Evolutionary conservation across 2,329 filamentous ascomycete species (phyloP), one percentile per base, ranked within the genome.

Genomic region (Trichoderma arundinaceum): DNA sequence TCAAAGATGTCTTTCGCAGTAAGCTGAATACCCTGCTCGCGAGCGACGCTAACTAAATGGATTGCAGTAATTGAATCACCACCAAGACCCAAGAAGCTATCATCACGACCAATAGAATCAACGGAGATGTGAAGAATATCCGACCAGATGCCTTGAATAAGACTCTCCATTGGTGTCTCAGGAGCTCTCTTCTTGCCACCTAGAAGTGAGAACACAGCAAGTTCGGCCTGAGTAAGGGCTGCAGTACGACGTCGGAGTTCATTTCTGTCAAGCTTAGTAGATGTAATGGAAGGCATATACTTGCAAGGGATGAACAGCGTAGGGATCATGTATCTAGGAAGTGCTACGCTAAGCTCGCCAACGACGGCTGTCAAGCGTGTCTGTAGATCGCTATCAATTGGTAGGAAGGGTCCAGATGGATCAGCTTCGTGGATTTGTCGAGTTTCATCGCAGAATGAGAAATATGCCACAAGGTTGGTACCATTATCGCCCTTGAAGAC

Each of bases 1-100:
- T 66, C 41, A 22, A 68, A 63, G 2, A 67, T 19, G 9, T 54
- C 52, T n/a, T 54, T 44, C 12, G 65, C 67, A 10, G 41, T 63
- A 32, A 71, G 17, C 2, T 41, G 33, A 15, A 69, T 62, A 2
- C 65, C 67, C 2, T 41, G 28, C 1, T 62, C 49, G 17, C 65
- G 67, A 13, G 67, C 63, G 13, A 43, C 17, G n/a, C 65, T 64
- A 4, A 46, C 51, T 13, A 66, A 35, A 10, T 60, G 44, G 33
- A 67, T 69, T 1, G 68, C 69, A 10, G 53, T 63, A 46, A 73
- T 69, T 7, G 71, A 73, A 82, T 87, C 35, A 69, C 65, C 4
- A 78, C 80, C 1, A 78, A 69, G 64, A 1, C 57, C 46, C 7
- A 68, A 32, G 32, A 71, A 70, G 39, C 56, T 67, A 15, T 70